phyloP scores from a whole-genome alignment of 805 yeast species.

The Pachysolen tannophilus region DNA sequence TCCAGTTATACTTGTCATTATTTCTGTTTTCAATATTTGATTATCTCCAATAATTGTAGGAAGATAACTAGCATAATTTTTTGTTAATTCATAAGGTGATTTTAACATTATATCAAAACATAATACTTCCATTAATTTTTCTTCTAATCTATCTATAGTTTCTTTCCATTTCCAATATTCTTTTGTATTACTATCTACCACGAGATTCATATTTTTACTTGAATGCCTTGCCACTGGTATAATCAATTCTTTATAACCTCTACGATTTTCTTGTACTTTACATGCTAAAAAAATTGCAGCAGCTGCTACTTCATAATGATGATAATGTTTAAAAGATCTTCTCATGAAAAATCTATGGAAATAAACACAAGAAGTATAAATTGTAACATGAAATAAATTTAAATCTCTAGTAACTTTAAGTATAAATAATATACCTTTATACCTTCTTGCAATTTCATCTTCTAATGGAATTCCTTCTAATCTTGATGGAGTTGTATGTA shows the following conservation, averaged over 20 bases:
- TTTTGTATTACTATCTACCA: slow-evolving; percentile 34
- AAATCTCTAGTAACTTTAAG: slow-evolving; percentile 34
- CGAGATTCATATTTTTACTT: slow-evolving; percentile 28
- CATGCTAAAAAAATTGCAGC: slow-evolving; percentile 43
- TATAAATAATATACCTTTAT: slow-evolving; percentile 41
- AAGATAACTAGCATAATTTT: slow-evolving; percentile 3
- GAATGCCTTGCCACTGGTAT: slow-evolving; percentile 41
- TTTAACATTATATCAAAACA: slow-evolving; percentile 40
- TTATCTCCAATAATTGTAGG: neutral
- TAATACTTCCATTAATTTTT: slow-evolving; percentile 31
- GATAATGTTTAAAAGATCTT: slow-evolving; percentile 30
- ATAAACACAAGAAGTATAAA: slow-evolving; percentile 37
- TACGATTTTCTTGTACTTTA: slow-evolving; percentile 44
- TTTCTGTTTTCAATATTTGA: neutral
- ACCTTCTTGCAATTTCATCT: slow-evolving; percentile 33
- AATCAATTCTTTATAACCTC: slow-evolving; percentile 40
- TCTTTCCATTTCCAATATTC: slow-evolving; percentile 47
- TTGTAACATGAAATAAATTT: slow-evolving; percentile 38
- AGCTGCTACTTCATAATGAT: slow-evolving; percentile 43
- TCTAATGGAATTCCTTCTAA: slow-evolving; percentile 22
- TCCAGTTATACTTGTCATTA: neutral
- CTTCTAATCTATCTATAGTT: slow-evolving; percentile 35
- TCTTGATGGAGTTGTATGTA: slow-evolving; percentile 26
- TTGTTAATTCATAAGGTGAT: slow-evolving; percentile 26
- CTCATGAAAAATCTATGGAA: slow-evolving; percentile 48